Evolutionary conservation across 371 early-diverging fungal species (phyloP).

Genomic region (Zopfochytrium polystomum): DNA sequence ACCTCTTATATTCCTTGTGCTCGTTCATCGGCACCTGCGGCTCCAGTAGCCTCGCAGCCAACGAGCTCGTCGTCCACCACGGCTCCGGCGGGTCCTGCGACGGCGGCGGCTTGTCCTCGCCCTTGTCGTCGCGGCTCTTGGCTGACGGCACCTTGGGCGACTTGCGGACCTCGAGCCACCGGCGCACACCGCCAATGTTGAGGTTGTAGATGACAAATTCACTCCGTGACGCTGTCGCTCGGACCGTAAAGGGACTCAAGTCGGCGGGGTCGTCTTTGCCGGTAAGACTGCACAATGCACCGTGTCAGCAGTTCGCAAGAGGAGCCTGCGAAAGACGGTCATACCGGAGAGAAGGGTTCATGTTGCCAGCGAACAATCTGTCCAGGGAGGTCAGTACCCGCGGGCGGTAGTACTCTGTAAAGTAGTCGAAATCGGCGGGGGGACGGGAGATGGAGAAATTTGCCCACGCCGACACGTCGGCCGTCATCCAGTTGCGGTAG

Average conservation of each 20-base stretch:
- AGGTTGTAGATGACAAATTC: slow-evolving; percentile 20
- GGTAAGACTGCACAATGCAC: slow-evolving; percentile 1
- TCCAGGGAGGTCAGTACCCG: slow-evolving; percentile 67
- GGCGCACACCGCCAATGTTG: slow-evolving; percentile 45
- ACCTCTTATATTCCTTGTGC: slow-evolving; percentile 42
- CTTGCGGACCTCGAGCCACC: slow-evolving; percentile 31
- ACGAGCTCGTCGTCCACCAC: slow-evolving; percentile 40
- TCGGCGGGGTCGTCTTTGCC: slow-evolving; percentile 25
- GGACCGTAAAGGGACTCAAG: slow-evolving; percentile 40
- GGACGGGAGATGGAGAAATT: not conserved
- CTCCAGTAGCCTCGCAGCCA: slow-evolving; percentile 38
- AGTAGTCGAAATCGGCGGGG: slow-evolving; percentile 16
- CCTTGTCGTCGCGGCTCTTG: not conserved
- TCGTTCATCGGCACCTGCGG: slow-evolving; percentile 36
- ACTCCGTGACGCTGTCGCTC: slow-evolving; percentile 23
- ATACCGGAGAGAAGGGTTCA: slow-evolving; percentile 62
- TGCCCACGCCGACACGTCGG: not conserved
- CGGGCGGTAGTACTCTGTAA: slow-evolving; percentile 42
- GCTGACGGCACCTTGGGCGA: slow-evolving; percentile 3
- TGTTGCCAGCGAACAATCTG: slow-evolving; percentile 72
- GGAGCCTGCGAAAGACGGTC: not conserved
- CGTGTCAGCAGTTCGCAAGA: not conserved
- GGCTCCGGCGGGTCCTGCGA: slow-evolving; percentile 19
- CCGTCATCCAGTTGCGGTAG: not conserved
- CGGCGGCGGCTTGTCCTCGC: not conserved